Evolutionary conservation across 2,329 filamentous ascomycete species (phyloP), one percentile per base, ranked within the genome.

Genomic region (Fusarium nelsonii): DNA sequence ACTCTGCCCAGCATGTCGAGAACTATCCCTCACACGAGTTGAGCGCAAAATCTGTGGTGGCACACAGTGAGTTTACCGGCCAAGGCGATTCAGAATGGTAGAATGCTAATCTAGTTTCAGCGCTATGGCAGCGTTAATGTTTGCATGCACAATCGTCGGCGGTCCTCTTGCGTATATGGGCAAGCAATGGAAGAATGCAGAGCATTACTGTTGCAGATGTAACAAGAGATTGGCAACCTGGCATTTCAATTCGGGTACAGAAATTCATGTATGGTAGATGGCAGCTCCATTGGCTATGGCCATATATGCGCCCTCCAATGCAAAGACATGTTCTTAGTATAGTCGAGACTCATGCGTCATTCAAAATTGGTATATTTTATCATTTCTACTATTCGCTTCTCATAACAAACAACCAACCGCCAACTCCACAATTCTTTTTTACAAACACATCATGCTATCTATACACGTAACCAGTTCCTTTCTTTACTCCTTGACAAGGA

Each of bases 141-240:
- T 74, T 4, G 30, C 54, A 1, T 74, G 70, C 12, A 73, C 63
- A 1, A 23, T 74, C 3, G 39, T 74, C 5, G 72, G 72, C 2
- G 65, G 60, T 0, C 63, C 63, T 8, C 41, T 73, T 1, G 65
- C 69, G 0, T 74, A 73, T 23, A 18, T 58, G 1, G 65, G 65
- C 3, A 65, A 61, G 14, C 54, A 65, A 6, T 74, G 71, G 57
- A 74, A 74, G 49, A 59, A 74, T n/a, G 41, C 53, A 7, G 72
- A 74, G 37, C 72, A 74, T 45, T 74, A 74, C 12, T 74, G 72
- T 20, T 74, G 72, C 23, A 63, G 72, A 28, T 74, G 72, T 39
- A 69, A 73, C 6, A 51, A 63, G 15, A 69, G 72, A 30, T 23
- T 74, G 20, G 72, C 39, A 0, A 74, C 72, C 3, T 68, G 64